Evolutionary conservation across 2,329 filamentous ascomycete species (phyloP).

Genomic region (Periconia sp.): DNA sequence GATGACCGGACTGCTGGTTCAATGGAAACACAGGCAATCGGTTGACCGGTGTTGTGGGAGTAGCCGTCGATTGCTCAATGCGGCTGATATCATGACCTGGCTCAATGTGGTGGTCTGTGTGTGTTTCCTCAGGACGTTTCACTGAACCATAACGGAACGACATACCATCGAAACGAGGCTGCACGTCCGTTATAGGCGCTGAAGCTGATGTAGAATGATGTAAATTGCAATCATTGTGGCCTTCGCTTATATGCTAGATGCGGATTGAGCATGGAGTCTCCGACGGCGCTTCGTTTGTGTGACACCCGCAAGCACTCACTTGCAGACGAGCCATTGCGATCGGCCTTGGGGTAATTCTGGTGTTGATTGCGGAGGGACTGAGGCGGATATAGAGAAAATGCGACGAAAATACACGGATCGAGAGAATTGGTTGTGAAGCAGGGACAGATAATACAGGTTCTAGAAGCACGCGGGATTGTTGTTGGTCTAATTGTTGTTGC

Average conservation of each 20-base stretch:
- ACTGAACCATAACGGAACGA: constrained; percentile 8
- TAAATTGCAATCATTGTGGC: no score
- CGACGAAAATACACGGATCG: not conserved
- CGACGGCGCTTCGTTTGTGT: no score
- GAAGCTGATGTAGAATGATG: not conserved
- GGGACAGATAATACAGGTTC: no score
- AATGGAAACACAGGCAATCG: not conserved
- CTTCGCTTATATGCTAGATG: no score
- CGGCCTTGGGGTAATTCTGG: not conserved
- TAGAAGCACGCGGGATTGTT: no score
- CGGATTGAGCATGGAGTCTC: no score
- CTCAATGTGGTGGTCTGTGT: constrained; percentile 18
- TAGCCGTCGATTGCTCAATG: not conserved
- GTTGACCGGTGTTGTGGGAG: constrained; percentile 1
- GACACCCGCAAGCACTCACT: not conserved
- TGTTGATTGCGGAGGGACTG: not conserved
- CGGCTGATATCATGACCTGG: constrained; percentile 12
- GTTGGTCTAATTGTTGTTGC: no score
- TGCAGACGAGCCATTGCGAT: not conserved
- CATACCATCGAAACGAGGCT: constrained; percentile 3
- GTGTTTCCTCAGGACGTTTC: constrained; percentile 14
- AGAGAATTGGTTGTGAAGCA: no score
- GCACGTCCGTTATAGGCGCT: not conserved
- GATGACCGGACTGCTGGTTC: not conserved
- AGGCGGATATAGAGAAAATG: not conserved